Evolutionary conservation across 2,329 filamentous ascomycete species (phyloP).

Genomic region (Diplocarpon rosae): DNA sequence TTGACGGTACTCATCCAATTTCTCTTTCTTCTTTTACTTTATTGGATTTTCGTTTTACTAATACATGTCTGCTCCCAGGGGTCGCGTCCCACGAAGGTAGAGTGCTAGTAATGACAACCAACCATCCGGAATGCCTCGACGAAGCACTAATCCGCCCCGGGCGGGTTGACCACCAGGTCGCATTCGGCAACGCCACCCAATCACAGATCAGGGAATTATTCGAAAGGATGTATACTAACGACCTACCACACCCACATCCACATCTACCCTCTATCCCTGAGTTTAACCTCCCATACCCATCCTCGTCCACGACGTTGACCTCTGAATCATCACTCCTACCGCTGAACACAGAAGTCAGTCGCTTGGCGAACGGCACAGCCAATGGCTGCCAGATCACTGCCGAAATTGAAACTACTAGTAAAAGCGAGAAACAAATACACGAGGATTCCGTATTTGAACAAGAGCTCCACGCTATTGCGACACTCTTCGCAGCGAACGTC

Average conservation of each 20-base stretch:
- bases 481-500: conserved; percentile 41
- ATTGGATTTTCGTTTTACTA: no score
- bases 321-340: background rate
- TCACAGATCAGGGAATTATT: conserved; percentile 47
- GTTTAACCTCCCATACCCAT: background rate
- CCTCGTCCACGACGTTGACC: background rate
- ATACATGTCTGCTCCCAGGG: conserved; percentile 26
- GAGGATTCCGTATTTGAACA: no score
- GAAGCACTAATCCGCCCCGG: conserved; percentile 64
- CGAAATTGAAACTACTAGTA: no score
- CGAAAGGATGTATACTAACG: conserved; percentile 45
- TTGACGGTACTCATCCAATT: conserved; percentile 30
- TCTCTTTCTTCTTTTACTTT: background rate
- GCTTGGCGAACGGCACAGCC: background rate
- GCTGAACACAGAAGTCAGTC: background rate
- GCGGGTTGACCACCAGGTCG: conserved; percentile 58
- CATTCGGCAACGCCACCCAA: conserved; percentile 47
- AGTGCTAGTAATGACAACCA: conserved; percentile 75
- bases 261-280: background rate
- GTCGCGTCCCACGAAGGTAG: conserved; percentile 70
- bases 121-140: conserved; percentile 62
- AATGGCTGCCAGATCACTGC: no score
- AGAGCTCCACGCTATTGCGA: conserved; percentile 29
- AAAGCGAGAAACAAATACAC: no score
- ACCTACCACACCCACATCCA: conserved; percentile 24